Base-by-base conservation (phyloP, 2,329 filamentous ascomycete genomes). In the Aureobasidium mangrovei region DNA sequence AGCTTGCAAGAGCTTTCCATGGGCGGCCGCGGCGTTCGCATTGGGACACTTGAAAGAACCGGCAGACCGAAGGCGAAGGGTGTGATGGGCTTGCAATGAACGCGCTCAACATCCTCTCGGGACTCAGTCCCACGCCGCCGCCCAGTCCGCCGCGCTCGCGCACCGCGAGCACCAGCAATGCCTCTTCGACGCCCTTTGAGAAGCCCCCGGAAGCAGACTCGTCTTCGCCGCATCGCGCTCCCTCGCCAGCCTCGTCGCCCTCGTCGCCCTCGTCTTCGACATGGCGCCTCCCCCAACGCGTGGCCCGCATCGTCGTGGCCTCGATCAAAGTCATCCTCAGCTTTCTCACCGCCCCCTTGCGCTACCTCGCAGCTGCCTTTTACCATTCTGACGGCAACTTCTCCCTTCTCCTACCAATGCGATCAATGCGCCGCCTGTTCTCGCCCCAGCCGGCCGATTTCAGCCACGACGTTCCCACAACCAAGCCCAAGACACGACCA, bases 31-130 rank as follows among this genome's bases (percentile, higher is more conserved):
- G 18, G 18, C 18, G 18, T 18, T 18, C 18, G 18, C 18, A 18
- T 18, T 18, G 18, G 18, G 18, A 18, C 18, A 18, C 18, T 18
- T 18, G 18, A 18, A 18, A 18, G 18, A 18, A 18, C 18, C 18
- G 18, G 18, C 18, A 18, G 18, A 18, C 32, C 10, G 32, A 35
- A 4, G 8, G 6, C 26, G 6, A 7, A 7, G n/a, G 41, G 39
- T 39, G 49, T 35, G 43, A 53, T 53, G 49, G 40, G 39, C 33
- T 40, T 77, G 88, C 79, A 74, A 95, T 95, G 91, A 95, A 95
- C 82, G 93, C 90, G 64, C 77, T 95, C 76, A 94, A 91, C 74
- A 88, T 94, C 69, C 82, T 95, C 70, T 93, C 89, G 65, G 83
- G 87, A 68, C 80, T 82, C 66, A 78, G 79, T 67, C 76, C 75